Evolutionary conservation across 1,139 yeast genomes (phyloP).

Genomic region (Candida dubliniensis): DNA sequence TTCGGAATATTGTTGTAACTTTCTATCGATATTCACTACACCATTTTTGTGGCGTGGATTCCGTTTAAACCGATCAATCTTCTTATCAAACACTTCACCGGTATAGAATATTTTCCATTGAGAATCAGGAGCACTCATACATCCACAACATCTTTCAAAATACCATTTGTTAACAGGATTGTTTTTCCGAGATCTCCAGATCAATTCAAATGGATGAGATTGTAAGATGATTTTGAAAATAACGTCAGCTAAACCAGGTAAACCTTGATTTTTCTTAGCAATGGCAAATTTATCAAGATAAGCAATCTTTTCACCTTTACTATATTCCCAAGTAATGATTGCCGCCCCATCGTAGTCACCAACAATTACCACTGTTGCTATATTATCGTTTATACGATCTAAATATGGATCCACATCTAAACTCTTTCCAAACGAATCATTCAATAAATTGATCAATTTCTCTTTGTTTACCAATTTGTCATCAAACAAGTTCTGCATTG

Average conservation of each 20-base stretch:
- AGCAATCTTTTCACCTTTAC: conserved; percentile 38
- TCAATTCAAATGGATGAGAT: conserved; percentile 67
- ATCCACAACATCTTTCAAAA: conserved; percentile 85
- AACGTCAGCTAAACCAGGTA: conserved; percentile 90
- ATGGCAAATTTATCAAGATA: conserved; percentile 95
- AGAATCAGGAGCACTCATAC: conserved; percentile 51
- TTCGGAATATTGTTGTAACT: conserved; percentile 27
- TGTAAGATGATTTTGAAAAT: conserved; percentile 78
- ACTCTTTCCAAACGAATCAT: conserved; percentile 74
- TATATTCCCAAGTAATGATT: conserved; percentile 73
- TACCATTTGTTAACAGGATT: conserved; percentile 98
- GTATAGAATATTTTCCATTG: conserved; percentile 73
- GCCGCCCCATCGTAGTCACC: conserved; percentile 98
- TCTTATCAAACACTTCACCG: conserved; percentile 48
- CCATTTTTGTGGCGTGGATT: conserved; percentile 15
- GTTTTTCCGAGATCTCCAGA: conserved; percentile 84
- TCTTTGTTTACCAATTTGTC: conserved; percentile 54
- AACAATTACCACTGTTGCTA: conserved; percentile 78
- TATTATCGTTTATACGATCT: conserved; percentile 56
- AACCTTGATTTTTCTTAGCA: conserved; percentile 77
- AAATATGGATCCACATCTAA: conserved; percentile 68
- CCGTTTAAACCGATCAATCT: conserved; percentile 26
- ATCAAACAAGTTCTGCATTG: conserved; percentile 44
- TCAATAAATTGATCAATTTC: conserved; percentile 60
- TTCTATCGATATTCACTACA: conserved; percentile 29